Conservation (phyloP, 495 filamentous ascomycete genomes). For the Parmelia sp. region DNA sequence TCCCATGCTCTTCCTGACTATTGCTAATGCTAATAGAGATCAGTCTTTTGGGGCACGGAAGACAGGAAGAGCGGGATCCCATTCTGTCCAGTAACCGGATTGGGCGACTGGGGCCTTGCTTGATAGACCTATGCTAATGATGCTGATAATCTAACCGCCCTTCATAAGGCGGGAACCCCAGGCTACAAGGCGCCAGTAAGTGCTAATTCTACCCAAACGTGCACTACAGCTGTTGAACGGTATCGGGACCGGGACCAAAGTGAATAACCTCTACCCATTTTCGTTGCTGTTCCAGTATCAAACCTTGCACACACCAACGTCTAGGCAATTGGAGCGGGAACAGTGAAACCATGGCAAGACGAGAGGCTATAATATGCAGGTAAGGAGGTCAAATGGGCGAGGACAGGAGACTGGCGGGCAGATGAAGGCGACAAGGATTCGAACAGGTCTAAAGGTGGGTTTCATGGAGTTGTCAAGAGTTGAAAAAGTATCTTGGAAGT, state of each 20-base stretch:
- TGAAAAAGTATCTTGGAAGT: too few species aligned
- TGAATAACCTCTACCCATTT: not conserved
- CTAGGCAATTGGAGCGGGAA: conserved; percentile 17
- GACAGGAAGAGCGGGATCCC: conserved; percentile 5
- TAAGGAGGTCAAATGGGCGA: conserved; percentile 10
- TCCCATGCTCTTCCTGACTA: not conserved
- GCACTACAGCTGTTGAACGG: not conserved
- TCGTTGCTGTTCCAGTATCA: not conserved
- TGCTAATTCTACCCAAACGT: not conserved
- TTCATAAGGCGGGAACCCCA: conserved; percentile 5
- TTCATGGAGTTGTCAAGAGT: too few species aligned
- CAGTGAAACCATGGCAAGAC: not conserved
- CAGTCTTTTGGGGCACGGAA: conserved; percentile 11
- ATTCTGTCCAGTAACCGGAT: conserved; percentile 12
- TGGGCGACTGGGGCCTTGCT: conserved; percentile 18
- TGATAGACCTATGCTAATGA: conserved; percentile 4
- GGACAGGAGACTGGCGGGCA: conserved; percentile 3
- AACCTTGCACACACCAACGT: conserved; percentile 16
- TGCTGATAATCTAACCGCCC: conserved; percentile 1
- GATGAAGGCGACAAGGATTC: not conserved
- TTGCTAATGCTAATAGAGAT: not conserved
- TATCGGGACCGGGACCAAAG: not conserved
- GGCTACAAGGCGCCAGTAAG: conserved; percentile 18
- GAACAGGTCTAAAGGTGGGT: not conserved
- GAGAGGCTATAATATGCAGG: conserved; percentile 11